These are phyloP conservation scores for Luzula sylvatica DNA, from an alignment of 176 grass and related monocot species.

Conservation along the genomic window DNA sequence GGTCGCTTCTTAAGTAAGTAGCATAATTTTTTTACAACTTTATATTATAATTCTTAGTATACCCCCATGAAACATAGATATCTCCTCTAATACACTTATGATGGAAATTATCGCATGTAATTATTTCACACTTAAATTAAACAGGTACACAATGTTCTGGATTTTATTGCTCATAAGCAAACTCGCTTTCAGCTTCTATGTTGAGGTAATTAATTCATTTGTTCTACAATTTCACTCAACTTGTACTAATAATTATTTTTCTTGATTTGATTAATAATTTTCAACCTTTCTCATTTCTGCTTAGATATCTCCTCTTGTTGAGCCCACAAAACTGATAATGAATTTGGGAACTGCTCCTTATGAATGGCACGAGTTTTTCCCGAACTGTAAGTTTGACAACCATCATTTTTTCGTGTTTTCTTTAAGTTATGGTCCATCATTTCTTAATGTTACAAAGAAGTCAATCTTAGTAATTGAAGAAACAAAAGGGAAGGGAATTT, in stretches of 20 bases:
- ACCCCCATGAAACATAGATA: no score
- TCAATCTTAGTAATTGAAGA: no score
- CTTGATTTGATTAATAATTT: constrained; percentile 1
- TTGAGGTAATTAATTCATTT: constrained; percentile 65
- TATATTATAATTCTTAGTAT: neutral
- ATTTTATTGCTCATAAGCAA: constrained; percentile 97
- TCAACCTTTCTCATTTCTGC: no score
- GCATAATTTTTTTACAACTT: neutral
- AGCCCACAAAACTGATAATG: constrained; percentile 76
- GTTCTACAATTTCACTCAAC: constrained; percentile 7
- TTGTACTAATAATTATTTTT: constrained; percentile 1
- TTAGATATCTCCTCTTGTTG: constrained; percentile 82
- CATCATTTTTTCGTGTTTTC: constrained; percentile 10
- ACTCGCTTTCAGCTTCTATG: constrained; percentile 92
- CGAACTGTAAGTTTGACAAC: constrained; percentile 43
- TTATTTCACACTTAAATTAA: constrained; percentile 14
- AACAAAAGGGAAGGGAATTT: no score
- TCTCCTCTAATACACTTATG: no score
- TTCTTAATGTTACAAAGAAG: no score
- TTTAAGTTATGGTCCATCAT: no score
- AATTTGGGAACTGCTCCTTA: constrained; percentile 47
- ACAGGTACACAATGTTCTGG: constrained; percentile 89
- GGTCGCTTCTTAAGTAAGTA: constrained; percentile 87
- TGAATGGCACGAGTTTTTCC: constrained; percentile 93
- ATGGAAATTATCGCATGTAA: no score